Evolutionary conservation across 441 rosid species (phyloP).

Genomic region (Capsella rubella): DNA sequence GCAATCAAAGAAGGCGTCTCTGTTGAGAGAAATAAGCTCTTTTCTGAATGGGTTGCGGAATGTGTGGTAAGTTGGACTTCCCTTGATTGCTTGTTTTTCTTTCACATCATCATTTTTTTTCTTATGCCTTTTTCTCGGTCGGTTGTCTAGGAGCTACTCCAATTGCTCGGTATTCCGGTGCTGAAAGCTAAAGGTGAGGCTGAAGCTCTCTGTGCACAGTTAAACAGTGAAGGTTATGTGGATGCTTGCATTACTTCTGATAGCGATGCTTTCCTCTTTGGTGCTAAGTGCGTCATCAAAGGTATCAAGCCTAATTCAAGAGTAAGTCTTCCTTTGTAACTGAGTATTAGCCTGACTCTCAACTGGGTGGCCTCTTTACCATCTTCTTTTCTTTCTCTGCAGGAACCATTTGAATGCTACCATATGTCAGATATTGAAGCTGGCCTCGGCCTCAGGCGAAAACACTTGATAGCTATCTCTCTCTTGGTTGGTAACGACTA

Average conservation of each 20-base stretch:
- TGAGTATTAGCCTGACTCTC: background rate
- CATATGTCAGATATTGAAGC: slow-evolving; percentile 78
- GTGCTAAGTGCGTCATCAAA: slow-evolving; percentile 85
- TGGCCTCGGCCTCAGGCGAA: slow-evolving; percentile 84
- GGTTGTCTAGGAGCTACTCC: slow-evolving; percentile 66
- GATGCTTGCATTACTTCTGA: slow-evolving; percentile 94
- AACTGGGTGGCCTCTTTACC: background rate
- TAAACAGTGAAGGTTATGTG: slow-evolving; percentile 75
- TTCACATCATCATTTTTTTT: background rate
- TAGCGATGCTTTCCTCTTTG: slow-evolving; percentile 92
- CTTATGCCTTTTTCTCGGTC: background rate
- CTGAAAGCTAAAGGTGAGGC: slow-evolving; percentile 86
- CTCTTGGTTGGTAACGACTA: slow-evolving; percentile 89
- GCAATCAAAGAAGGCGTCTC: slow-evolving; percentile 58
- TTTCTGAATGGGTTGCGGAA: slow-evolving; percentile 67
- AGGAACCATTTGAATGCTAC: slow-evolving; percentile 97
- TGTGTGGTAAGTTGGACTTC: slow-evolving; percentile 65
- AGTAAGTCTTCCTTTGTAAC: slow-evolving; percentile 48
- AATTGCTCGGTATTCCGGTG: slow-evolving; percentile 85
- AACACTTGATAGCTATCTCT: slow-evolving; percentile 83
- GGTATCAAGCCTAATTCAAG: slow-evolving; percentile 72
- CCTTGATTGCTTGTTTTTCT: background rate
- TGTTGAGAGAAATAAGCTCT: slow-evolving; percentile 69
- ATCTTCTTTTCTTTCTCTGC: slow-evolving; percentile 23
- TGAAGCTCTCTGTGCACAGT: slow-evolving; percentile 90